A percentile compares a stretch with the other conserved stretches of the same genome.
These are phyloP conservation scores for Phytophthora agathidicida DNA, from an alignment of 352 stramenopile species.

Conservation along the genomic window DNA sequence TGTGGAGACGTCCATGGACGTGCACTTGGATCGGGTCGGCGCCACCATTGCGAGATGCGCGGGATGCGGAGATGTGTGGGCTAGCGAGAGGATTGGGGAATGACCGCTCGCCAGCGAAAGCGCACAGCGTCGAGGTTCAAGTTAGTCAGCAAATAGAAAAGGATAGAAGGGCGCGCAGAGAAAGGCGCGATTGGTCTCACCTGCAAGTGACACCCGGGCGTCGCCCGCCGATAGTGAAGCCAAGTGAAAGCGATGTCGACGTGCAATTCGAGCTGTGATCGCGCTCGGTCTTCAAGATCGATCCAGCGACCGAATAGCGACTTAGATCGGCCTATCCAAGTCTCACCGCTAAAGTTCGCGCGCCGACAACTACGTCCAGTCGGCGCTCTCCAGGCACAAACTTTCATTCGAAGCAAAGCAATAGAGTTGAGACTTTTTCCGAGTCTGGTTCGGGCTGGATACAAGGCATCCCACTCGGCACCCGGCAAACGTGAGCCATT, in stretches of 20 bases:
- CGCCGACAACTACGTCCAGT: no score
- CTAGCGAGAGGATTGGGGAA: constrained; percentile 18
- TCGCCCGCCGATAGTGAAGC: constrained; percentile 12
- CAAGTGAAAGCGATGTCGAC: constrained; percentile 17
- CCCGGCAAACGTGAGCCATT: constrained; percentile 5
- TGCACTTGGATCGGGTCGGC: constrained; percentile 28
- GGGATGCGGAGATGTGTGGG: neutral
- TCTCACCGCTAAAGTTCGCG: neutral
- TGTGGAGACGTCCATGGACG: constrained; percentile 28
- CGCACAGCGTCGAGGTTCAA: constrained; percentile 20
- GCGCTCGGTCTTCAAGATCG: neutral
- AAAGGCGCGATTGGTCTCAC: constrained; percentile 27
- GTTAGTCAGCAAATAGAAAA: constrained; percentile 25
- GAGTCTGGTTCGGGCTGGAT: no score
- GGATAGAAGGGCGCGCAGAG: constrained; percentile 8
- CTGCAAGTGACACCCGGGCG: constrained; percentile 6
- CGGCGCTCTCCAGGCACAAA: no score
- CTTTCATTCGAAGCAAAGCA: constrained; percentile 2
- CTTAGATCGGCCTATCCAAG: no score
- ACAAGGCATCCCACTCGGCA: no score
- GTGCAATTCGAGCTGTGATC: neutral
- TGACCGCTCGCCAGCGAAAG: constrained; percentile 29
- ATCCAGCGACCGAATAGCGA: neutral
- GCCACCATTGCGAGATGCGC: constrained; percentile 14
- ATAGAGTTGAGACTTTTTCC: no score